A percentile compares a stretch with the other conserved stretches of the same genome.
These are phyloP conservation scores for Calonectria hawksworthii DNA, from an alignment of 2,329 filamentous ascomycete genomes.

Conservation along the genomic window DNA sequence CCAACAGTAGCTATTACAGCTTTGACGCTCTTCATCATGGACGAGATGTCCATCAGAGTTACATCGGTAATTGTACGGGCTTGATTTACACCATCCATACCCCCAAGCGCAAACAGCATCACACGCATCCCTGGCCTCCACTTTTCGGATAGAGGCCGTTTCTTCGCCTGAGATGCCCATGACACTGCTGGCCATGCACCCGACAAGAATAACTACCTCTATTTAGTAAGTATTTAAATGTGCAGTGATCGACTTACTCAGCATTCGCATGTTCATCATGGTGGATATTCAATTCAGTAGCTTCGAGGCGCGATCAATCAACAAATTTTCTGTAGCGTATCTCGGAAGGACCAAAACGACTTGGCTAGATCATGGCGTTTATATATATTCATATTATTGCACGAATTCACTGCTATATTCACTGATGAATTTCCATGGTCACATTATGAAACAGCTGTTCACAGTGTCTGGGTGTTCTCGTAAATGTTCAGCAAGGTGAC, in stretches of 20 bases:
- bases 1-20: slow-evolving; percentile 1
- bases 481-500: background rate
- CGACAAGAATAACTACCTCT: background rate
- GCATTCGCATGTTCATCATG: background rate
- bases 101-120: background rate
- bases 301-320: background rate
- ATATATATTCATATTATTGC: background rate
- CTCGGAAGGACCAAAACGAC: background rate
- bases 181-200: background rate
- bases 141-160: background rate
- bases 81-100: slow-evolving; percentile 3
- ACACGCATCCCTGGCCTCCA: background rate
- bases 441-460: background rate
- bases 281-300: too few relatives aligned
- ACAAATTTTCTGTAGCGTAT: too few relatives aligned
- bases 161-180: background rate
- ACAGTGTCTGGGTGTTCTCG: background rate
- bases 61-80: slow-evolving; percentile 13
- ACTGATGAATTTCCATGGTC: background rate
- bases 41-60: background rate
- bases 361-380: background rate
- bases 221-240: background rate
- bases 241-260: background rate
- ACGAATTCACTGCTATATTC: background rate
- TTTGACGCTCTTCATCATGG: background rate